Percentiles rank a stretch among this genome's conserved stretches.
Conservation (phyloP, 1,284 basidiomycete genomes). For the Cutaneotrichosporon spelunceum region DNA sequence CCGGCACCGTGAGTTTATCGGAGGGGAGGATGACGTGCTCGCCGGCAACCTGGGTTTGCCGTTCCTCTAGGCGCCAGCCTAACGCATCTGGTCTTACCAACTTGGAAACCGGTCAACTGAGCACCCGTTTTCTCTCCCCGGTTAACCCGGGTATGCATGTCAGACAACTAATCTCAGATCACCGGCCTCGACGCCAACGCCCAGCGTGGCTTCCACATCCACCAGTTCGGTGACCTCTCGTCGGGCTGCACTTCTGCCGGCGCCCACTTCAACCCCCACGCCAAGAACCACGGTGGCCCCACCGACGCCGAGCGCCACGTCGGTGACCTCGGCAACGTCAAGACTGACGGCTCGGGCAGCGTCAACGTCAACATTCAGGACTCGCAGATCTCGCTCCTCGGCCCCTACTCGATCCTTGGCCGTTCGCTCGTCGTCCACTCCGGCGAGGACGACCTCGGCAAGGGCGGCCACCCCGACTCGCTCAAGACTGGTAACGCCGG, state of each 20-base stretch:
- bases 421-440: slow-evolving; percentile 60
- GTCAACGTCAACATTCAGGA: slow-evolving; percentile 63
- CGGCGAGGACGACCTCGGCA: slow-evolving; percentile 70
- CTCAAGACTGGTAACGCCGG: slow-evolving; percentile 72
- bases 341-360: slow-evolving; percentile 58
- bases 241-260: slow-evolving; percentile 69
- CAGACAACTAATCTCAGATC: slow-evolving; percentile 48
- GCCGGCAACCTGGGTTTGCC: background rate
- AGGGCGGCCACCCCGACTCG: slow-evolving; percentile 64
- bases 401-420: slow-evolving; percentile 67
- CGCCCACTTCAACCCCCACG: slow-evolving; percentile 71
- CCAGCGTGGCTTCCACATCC: slow-evolving; percentile 64
- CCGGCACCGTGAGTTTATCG: slow-evolving; percentile 55
- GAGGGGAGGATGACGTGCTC: background rate
- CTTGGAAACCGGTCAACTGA: background rate
- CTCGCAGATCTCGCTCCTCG: slow-evolving; percentile 64
- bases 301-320: slow-evolving; percentile 62
- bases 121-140: no score
- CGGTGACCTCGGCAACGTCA: slow-evolving; percentile 70
- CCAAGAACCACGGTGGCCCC: slow-evolving; percentile 62
- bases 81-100: no score
- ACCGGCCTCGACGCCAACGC: slow-evolving; percentile 61
- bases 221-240: slow-evolving; percentile 21
- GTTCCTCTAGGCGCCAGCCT: background rate
- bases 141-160: background rate